phyloP scores from a whole-genome alignment of 208 protist species.

The Naegleria gruberi region DNA sequence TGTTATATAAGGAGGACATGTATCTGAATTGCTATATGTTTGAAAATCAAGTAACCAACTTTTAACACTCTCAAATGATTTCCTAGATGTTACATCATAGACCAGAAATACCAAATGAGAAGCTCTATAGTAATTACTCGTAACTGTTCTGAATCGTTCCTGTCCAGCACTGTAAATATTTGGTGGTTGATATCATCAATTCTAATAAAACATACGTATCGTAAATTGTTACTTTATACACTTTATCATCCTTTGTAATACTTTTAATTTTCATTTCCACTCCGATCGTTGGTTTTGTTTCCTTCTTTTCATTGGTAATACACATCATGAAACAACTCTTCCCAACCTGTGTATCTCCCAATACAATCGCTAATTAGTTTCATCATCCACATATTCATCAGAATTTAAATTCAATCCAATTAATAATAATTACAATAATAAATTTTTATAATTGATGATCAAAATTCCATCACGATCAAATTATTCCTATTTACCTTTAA shows the following conservation, averaged over 20 bases:
- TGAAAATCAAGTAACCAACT: slow-evolving; percentile 21
- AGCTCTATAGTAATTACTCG: neutral
- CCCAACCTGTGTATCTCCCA: neutral
- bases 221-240: neutral
- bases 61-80: slow-evolving; percentile 23
- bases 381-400: too few species aligned
- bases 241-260: neutral
- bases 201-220: neutral
- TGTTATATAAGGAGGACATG: neutral
- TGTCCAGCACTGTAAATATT: neutral
- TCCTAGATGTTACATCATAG: slow-evolving; percentile 29
- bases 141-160: neutral
- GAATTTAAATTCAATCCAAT: too few species aligned
- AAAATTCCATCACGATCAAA: too few species aligned
- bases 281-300: neutral
- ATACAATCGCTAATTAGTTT: neutral
- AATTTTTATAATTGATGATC: too few species aligned
- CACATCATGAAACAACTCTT: neutral
- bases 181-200: neutral
- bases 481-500: too few species aligned
- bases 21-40: too few species aligned
- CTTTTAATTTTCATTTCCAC: neutral
- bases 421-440: too few species aligned
- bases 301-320: neutral
- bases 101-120: slow-evolving; percentile 20